Evolutionary conservation across 2,329 filamentous ascomycete species (phyloP), one percentile per base, ranked within the genome.

Genomic region (Aspergillus ibericus): DNA sequence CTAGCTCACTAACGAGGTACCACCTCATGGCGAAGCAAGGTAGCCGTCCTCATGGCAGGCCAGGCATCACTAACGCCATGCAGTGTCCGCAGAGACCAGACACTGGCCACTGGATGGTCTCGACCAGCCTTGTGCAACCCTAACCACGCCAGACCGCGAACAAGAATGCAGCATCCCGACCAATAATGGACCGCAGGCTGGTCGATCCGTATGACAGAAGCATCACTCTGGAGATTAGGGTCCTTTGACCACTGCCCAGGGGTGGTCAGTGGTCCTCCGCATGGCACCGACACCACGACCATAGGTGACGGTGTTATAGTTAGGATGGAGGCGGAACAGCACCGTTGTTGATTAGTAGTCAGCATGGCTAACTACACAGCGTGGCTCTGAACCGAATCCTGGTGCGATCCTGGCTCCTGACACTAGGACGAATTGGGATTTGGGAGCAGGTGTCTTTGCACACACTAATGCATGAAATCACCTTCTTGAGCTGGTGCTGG

Each of bases 401-500:
- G 44, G 44, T 48, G 44, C 44, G 44, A 48, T 48, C 44, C 44
- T 48, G 44, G 44, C 44, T 48, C 13, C 7, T 16, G 34, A 16
- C 25, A 22, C 16, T 51, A 53, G 15, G 40, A 47, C 62, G 51
- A 58, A 63, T 62, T 38, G 58, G 22, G 27, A 42, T 62, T 62
- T 38, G 58, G 22, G 27, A 42, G 7, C 49, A 13, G 10, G 27
- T 18, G 32, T 8, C 18, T 34, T 27, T 25, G 35, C 46, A 49
- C 46, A 49, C 58, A 59, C 63, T 63, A 65, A 65, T 65, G 63
- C 63, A 65, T 54, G 55, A 59, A 58, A 65, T 62, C 44, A 51
- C 47, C 29, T 27, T 32, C 12, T 48, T 16, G 35, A 53, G 50
- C 38, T 40, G 35, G 50, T 40, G 51, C 35, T 42, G 27, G 35